phyloP scores from a whole-genome alignment of 495 filamentous ascomycete species.

The Trichoderma orchidacearum region DNA sequence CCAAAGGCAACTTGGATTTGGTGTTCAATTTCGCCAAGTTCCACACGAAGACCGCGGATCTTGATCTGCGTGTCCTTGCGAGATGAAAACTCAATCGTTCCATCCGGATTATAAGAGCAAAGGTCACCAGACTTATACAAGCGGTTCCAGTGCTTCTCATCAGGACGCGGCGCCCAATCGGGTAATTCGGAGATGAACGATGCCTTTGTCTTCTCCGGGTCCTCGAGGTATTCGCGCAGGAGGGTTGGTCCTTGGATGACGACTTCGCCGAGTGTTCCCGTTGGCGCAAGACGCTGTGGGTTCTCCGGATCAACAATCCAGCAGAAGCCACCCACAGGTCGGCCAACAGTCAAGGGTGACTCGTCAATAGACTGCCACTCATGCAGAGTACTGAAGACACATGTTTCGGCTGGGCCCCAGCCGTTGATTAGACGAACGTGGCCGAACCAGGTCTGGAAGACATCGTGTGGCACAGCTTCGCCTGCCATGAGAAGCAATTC shows the following conservation, averaged over 20 bases:
- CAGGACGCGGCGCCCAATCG: not conserved
- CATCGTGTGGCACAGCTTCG: not conserved
- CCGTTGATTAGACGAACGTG: slow-evolving; percentile 4
- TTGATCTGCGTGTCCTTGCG: slow-evolving; percentile 22
- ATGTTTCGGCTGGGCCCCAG: slow-evolving; percentile 2
- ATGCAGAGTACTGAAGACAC: not conserved
- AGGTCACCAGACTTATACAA: slow-evolving; percentile 29
- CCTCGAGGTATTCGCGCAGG: slow-evolving; percentile 8
- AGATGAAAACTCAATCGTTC: slow-evolving; percentile 25
- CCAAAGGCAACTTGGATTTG: slow-evolving; percentile 5
- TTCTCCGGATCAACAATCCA: slow-evolving; percentile 34
- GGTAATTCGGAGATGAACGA: not conserved
- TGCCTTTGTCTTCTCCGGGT: not conserved
- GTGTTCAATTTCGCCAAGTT: slow-evolving; percentile 22
- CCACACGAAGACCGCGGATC: slow-evolving; percentile 23
- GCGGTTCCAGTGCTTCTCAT: slow-evolving; percentile 4
- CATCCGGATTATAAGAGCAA: slow-evolving; percentile 26
- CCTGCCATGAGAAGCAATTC: not conserved
- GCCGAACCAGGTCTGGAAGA: slow-evolving; percentile 6
- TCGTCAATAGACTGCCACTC: slow-evolving; percentile 4
- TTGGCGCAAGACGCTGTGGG: slow-evolving; percentile 27
- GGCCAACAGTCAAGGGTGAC: slow-evolving; percentile 22
- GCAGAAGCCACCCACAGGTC: slow-evolving; percentile 28
- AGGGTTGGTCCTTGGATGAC: slow-evolving; percentile 32
- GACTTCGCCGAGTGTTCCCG: slow-evolving; percentile 32